Percentiles rank a stretch among this genome's conserved stretches.
Conservation (phyloP, 371 early-diverging fungal species). For the Mortierella sp. region DNA sequence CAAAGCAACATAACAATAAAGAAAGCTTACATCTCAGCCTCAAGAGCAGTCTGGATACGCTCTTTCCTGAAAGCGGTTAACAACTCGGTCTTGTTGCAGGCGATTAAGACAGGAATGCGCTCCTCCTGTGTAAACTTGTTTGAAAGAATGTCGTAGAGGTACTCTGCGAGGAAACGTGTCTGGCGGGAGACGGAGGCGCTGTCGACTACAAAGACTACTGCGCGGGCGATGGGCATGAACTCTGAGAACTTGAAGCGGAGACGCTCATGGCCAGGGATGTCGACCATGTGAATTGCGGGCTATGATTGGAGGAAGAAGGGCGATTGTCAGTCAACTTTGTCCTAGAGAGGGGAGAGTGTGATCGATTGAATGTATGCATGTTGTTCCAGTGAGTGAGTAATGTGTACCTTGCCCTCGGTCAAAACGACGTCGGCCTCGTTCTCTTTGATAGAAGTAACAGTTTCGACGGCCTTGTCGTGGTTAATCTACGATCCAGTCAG, state of each 20-base stretch:
- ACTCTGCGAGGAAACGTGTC: slow-evolving; percentile 73
- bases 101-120: slow-evolving; percentile 76
- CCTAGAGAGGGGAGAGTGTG: neutral
- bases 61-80: slow-evolving; percentile 75
- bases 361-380: neutral
- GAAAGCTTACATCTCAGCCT: slow-evolving; percentile 79
- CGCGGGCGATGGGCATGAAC: slow-evolving; percentile 76
- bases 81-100: slow-evolving; percentile 90
- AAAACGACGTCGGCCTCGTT: slow-evolving; percentile 71
- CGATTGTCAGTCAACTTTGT: neutral
- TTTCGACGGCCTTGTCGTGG: slow-evolving; percentile 63
- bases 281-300: slow-evolving; percentile 75
- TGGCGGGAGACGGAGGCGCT: slow-evolving; percentile 69
- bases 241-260: slow-evolving; percentile 81
- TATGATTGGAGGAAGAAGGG: neutral
- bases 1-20: neutral
- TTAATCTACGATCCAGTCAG: slow-evolving; percentile 60
- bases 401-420: slow-evolving; percentile 58
- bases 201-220: slow-evolving; percentile 86
- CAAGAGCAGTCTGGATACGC: slow-evolving; percentile 74
- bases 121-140: slow-evolving; percentile 67
- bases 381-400: neutral
- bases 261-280: slow-evolving; percentile 92
- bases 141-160: slow-evolving; percentile 84
- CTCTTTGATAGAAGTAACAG: slow-evolving; percentile 82